phyloP scores from a whole-genome alignment of 139 green algal species.

The Chlamydomonas sphaeroides region DNA sequence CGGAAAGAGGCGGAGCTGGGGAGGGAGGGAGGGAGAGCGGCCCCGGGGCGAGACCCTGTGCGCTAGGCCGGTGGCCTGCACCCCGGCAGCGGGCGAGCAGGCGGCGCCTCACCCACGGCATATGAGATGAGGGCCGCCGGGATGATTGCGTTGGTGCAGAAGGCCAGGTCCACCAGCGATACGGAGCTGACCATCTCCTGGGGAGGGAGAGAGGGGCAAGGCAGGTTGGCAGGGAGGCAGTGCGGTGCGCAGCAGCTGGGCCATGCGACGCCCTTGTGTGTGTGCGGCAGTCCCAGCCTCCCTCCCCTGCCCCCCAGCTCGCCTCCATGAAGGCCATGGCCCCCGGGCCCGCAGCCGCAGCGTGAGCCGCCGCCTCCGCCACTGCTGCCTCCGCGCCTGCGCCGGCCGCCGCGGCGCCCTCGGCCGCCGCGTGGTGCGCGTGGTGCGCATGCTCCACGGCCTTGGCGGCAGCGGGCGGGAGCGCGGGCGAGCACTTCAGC shows the following conservation, averaged over 20 bases:
- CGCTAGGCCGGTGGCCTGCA: too few species aligned
- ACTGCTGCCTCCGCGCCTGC: background rate
- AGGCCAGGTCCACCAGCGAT: constrained; percentile 17
- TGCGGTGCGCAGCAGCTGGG: background rate
- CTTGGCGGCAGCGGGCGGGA: background rate
- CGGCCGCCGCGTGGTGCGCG: background rate
- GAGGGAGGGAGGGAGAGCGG: too few species aligned
- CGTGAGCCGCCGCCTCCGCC: background rate
- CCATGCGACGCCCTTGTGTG: too few species aligned
- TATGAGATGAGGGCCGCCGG: constrained; percentile 16
- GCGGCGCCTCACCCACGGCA: background rate
- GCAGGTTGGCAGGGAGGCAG: background rate
- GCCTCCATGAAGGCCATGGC: too few species aligned
- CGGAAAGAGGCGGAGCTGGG: too few species aligned
- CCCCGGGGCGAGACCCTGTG: too few species aligned
- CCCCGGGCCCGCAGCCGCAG: background rate
- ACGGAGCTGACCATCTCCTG: constrained; percentile 19
- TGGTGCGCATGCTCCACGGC: constrained; percentile 8
- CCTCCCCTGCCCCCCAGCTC: too few species aligned
- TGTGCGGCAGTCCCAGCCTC: too few species aligned
- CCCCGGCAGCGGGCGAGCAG: too few species aligned
- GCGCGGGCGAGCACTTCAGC: too few species aligned
- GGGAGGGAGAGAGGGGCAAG: background rate
- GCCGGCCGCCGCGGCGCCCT: background rate
- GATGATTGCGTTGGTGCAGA: constrained; percentile 24